Conservation (phyloP, 495 filamentous ascomycete species). For the Daldinia grandis region DNA sequence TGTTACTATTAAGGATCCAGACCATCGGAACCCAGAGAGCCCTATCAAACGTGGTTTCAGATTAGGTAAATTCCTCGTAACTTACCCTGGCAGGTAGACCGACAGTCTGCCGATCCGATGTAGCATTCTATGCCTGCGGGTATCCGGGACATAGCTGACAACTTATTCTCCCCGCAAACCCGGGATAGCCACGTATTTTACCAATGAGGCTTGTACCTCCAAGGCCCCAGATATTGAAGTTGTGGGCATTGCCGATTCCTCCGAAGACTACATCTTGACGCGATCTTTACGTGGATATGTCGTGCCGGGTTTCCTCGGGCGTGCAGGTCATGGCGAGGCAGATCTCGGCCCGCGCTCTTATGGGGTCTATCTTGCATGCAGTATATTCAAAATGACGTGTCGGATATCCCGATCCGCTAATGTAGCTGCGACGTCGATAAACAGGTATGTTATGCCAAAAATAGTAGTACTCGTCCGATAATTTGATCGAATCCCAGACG, state of each 20-base stretch:
- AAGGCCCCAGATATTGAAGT: background rate
- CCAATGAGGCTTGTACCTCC: slow-evolving; percentile 8
- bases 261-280: background rate
- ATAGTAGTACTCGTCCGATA: background rate
- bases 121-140: slow-evolving; percentile 21
- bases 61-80: slow-evolving; percentile 8
- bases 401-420: slow-evolving; percentile 12
- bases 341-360: slow-evolving; percentile 26
- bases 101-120: slow-evolving; percentile 15
- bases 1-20: background rate
- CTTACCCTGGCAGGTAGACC: background rate
- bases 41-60: background rate
- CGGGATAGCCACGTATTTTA: slow-evolving; percentile 25
- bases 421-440: slow-evolving; percentile 12
- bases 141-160: slow-evolving; percentile 25
- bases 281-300: background rate
- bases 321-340: background rate
- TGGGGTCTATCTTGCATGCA: slow-evolving; percentile 1
- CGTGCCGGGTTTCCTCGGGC: background rate
- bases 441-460: background rate
- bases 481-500: slow-evolving; percentile 5
- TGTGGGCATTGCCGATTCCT: background rate
- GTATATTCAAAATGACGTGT: background rate
- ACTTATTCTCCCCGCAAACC: slow-evolving; percentile 12
- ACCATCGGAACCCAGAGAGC: slow-evolving; percentile 2